These are phyloP conservation scores for Triticum urartu DNA, from an alignment of 176 grass and related monocot species.

Conservation along the genomic window DNA sequence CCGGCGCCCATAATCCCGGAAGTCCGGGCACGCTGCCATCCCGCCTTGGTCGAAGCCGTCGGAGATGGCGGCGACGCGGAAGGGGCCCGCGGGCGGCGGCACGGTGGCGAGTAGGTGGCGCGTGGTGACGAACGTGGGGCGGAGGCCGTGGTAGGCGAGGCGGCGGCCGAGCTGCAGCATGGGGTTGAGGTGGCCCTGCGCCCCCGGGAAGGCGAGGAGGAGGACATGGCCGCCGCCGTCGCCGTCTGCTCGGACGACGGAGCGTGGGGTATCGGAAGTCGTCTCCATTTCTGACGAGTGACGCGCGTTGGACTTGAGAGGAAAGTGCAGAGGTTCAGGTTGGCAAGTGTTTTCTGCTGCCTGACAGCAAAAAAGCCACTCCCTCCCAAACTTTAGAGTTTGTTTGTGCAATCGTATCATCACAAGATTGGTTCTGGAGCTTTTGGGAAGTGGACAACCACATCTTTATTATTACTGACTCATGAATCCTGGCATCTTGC, in stretches of 20 bases:
- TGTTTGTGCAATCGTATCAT: too few species aligned
- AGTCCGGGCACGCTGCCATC: not conserved
- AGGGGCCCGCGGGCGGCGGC: not conserved
- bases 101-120: not conserved
- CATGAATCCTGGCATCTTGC: too few species aligned
- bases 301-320: too few species aligned
- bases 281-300: not conserved
- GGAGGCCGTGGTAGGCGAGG: slow-evolving; percentile 8
- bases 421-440: too few species aligned
- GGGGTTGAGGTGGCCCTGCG: slow-evolving; percentile 14
- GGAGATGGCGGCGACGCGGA: not conserved
- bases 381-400: too few species aligned
- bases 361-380: too few species aligned
- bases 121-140: slow-evolving; percentile 7
- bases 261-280: not conserved
- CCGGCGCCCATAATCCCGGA: not conserved
- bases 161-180: slow-evolving; percentile 10
- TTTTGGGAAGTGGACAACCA: too few species aligned
- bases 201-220: not conserved
- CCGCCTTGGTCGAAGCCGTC: too few species aligned
- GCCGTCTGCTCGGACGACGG: not conserved
- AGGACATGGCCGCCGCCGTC: not conserved
- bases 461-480: too few species aligned
- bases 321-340: too few species aligned
- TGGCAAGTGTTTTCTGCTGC: too few species aligned